phyloP scores from a whole-genome alignment of 1,284 basidiomycete genomes.

The Austroboletus novae-zelandiae region DNA sequence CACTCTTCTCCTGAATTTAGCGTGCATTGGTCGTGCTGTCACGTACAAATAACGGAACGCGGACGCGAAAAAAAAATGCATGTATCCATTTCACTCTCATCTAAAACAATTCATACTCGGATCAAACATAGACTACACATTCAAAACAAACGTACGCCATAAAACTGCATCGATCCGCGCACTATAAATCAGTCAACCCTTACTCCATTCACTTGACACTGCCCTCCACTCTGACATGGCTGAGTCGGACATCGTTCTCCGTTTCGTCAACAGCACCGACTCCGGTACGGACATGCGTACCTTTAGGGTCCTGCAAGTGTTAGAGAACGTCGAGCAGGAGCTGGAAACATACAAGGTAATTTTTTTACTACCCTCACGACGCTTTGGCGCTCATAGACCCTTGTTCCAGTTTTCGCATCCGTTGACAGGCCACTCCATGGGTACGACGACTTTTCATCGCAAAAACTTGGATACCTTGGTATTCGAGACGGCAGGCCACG shows the following conservation, averaged over 20 bases:
- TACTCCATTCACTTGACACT: not conserved
- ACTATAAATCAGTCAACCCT: not conserved
- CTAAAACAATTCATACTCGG: slow-evolving; percentile 23
- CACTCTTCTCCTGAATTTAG: slow-evolving; percentile 30
- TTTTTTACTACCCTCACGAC: not conserved
- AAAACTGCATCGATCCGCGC: not conserved
- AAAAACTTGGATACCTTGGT: slow-evolving; percentile 42
- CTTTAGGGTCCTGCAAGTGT: slow-evolving; percentile 41
- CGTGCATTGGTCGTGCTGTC: slow-evolving; percentile 15
- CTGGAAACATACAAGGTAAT: slow-evolving; percentile 49
- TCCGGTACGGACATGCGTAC: slow-evolving; percentile 43
- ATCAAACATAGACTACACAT: slow-evolving; percentile 19
- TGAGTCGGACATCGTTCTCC: slow-evolving; percentile 38
- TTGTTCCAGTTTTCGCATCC: slow-evolving; percentile 50
- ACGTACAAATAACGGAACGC: slow-evolving; percentile 26
- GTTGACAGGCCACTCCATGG: slow-evolving; percentile 40
- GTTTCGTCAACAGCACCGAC: slow-evolving; percentile 39
- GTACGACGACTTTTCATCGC: slow-evolving; percentile 49
- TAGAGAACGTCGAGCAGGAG: slow-evolving; percentile 29
- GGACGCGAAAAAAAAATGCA: slow-evolving; percentile 2
- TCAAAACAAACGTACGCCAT: slow-evolving; percentile 6
- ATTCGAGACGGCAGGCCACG: slow-evolving; percentile 52
- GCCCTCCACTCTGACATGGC: slow-evolving; percentile 15
- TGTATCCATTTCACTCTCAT: slow-evolving; percentile 20
- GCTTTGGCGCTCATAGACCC: not conserved